Conservation (phyloP, 352 stramenopile genomes). For the Albugo laibachii region DNA sequence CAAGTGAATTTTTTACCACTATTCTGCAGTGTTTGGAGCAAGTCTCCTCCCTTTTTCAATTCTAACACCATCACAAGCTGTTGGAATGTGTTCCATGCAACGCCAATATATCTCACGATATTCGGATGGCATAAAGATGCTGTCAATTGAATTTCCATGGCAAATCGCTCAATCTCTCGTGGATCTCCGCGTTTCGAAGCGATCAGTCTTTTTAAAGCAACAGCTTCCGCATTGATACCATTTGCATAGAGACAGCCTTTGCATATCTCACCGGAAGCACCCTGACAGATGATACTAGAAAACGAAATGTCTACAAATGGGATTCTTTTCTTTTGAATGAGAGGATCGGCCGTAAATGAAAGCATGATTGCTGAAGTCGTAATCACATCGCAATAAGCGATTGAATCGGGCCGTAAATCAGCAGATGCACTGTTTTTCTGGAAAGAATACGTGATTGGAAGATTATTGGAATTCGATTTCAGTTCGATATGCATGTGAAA, state of each 20-base stretch:
- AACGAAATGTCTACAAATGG: constrained; percentile 30
- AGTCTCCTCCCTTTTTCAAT: constrained; percentile 19
- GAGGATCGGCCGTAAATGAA: constrained; percentile 25
- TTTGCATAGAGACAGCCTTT: constrained; percentile 10
- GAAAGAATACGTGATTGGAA: not conserved
- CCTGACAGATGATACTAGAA: constrained; percentile 16
- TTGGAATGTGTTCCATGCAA: constrained; percentile 42
- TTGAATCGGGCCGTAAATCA: not conserved
- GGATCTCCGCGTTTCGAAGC: constrained; percentile 16
- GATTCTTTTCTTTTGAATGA: constrained; percentile 21
- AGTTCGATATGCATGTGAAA: not conserved
- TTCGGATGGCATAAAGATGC: constrained; percentile 28
- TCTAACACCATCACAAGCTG: constrained; percentile 28
- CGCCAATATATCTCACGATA: constrained; percentile 26
- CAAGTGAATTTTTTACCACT: constrained; percentile 13
- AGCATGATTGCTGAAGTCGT: constrained; percentile 22
- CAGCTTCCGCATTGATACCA: constrained; percentile 6
- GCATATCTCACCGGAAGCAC: constrained; percentile 20
- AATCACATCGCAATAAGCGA: constrained; percentile 20
- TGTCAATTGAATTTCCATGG: constrained; percentile 31
- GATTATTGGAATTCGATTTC: not conserved
- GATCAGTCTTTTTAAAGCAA: constrained; percentile 31
- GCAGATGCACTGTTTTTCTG: not conserved
- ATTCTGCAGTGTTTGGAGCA: constrained; percentile 14
- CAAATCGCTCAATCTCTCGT: constrained; percentile 29